Base-by-base conservation (phyloP, 2,329 filamentous ascomycete genomes). In the Aspergillus quadrilineatus region DNA sequence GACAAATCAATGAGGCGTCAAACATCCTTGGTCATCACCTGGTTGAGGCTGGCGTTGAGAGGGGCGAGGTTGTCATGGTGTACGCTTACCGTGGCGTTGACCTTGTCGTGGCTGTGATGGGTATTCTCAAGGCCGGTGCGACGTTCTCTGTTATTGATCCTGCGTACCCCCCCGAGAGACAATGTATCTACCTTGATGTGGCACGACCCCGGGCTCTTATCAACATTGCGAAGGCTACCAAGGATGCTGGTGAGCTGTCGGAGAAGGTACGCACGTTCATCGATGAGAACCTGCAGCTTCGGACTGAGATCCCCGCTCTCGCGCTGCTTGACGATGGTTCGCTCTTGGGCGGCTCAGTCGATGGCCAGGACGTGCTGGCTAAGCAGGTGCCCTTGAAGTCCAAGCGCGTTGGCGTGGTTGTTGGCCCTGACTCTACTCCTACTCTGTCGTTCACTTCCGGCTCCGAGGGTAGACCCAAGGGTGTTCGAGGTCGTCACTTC, bases 51-150 rank as follows among this genome's bases (percentile, higher is more conserved):
- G 92, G 92, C 56, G 80, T 91, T 61, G 80, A 86, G 57, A 80
- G 85, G 63, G 92, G 91, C 7, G 92, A 97, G 69, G 92, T 96
- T 2, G 91, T 96, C 66, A 96, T 96, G 90, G 89, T 94, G 61
- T 97, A 87, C 69, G 90, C 90, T 55, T 84, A 96, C 74, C 85
- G 92, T 56, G 86, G 86, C 55, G 92, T 96, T 34, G 90, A 90
- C 65, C 75, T 90, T 41, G 87, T 89, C 0, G 85, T 89, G 6
- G 85, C 88, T 36, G 86, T 92, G 53, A 96, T 96, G 90, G 92
- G 92, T 58, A 82, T 81, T 22, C 69, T 85, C 70, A 79, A 80
- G 74, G 82, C 83, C 37, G 84, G 84, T 55, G 84, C 81, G 7
- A 83, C 81, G 36, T 81, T 85, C 70, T 83, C 80, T 53, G 75